Conservation (phyloP, 768 basidiomycete genomes). For the Podaxis sp. region DNA sequence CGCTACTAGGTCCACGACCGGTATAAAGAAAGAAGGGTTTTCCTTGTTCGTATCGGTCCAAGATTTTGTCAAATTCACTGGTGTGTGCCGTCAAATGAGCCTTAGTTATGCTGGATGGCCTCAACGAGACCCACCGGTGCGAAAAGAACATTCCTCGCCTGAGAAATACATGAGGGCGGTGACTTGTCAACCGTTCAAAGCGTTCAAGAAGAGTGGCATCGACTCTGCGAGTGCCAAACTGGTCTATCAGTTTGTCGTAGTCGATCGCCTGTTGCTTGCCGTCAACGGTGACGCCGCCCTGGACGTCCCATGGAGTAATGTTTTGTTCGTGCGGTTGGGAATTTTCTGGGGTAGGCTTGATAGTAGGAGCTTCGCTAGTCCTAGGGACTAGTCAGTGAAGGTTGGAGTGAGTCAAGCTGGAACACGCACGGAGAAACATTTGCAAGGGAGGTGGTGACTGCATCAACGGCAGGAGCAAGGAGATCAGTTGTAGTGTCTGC, state of each 20-base stretch:
- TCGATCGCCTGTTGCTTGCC: constrained; percentile 93
- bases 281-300: constrained; percentile 82
- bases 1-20: constrained; percentile 93
- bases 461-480: not conserved
- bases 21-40: constrained; percentile 99
- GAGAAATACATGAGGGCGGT: constrained; percentile 81
- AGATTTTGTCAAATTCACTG: constrained; percentile 89
- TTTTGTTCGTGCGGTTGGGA: constrained; percentile 50
- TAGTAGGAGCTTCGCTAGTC: not conserved
- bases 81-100: not conserved
- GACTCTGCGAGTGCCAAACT: constrained; percentile 88
- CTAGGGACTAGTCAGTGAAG: not conserved
- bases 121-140: constrained; percentile 63
- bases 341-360: constrained; percentile 12
- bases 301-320: constrained; percentile 97
- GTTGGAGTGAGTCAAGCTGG: not conserved
- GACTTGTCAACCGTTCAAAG: constrained; percentile 89
- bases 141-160: constrained; percentile 96
- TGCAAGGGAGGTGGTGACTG: not conserved
- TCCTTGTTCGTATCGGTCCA: constrained; percentile 93
- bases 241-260: constrained; percentile 91
- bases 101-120: not conserved
- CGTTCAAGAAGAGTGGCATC: constrained; percentile 75
- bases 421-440: not conserved
- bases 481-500: not conserved